A percentile compares a stretch with the other conserved stretches of the same genome.
Evolutionary conservation across 306 rosid species (phyloP).

Genomic region (Alnus glutinosa): DNA sequence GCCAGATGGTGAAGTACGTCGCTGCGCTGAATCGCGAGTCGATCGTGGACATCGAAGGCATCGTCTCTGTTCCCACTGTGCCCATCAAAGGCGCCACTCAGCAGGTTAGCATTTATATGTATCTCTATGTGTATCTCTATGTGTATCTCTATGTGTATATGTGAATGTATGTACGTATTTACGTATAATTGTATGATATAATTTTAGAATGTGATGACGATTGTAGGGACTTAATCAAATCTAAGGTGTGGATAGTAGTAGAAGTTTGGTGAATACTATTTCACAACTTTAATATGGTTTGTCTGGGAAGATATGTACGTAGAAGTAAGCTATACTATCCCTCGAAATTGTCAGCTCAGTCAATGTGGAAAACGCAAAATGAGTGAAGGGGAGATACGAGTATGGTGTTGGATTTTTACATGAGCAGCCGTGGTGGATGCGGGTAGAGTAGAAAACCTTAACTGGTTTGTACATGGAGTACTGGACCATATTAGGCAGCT

Average conservation of each 20-base stretch:
- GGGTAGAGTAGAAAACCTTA: neutral
- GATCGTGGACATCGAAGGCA: conserved; percentile 70
- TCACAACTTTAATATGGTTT: neutral
- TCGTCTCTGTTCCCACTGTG: conserved; percentile 58
- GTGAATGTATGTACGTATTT: neutral
- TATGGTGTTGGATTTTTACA: neutral
- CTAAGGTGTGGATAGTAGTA: neutral
- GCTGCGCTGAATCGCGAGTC: conserved; percentile 79
- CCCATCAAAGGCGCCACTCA: conserved; percentile 80
- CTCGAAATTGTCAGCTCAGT: neutral
- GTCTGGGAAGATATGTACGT: neutral
- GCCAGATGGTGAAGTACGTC: conserved; percentile 83
- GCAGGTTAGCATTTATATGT: conserved; percentile 42
- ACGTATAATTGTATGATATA: neutral
- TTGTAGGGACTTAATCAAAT: no score
- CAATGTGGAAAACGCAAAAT: neutral
- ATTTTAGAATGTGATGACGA: neutral
- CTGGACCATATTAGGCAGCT: neutral
- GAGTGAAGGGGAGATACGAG: neutral
- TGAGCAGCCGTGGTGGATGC: neutral
- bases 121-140: neutral
- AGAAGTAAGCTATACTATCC: neutral
- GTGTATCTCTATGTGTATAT: neutral
- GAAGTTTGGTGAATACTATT: neutral
- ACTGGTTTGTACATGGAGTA: neutral